Evolutionary conservation across 345 rosid species (phyloP).

Genomic region (Lumnitzera littorea): DNA sequence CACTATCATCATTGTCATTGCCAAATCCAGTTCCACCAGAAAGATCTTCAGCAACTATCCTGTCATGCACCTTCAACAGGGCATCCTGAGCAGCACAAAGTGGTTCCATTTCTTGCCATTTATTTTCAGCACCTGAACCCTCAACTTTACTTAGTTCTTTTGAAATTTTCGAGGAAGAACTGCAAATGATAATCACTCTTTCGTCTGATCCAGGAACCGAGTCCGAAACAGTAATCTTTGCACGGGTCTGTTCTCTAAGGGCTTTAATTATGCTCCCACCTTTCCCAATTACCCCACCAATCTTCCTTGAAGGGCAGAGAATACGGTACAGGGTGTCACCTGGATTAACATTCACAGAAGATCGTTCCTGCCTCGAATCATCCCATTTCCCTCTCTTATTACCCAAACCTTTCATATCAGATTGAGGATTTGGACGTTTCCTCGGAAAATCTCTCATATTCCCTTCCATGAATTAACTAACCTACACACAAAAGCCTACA

Average conservation of each 20-base stretch:
- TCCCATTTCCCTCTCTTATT: slow-evolving; percentile 27
- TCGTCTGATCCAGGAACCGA: slow-evolving; percentile 53
- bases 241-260: slow-evolving; percentile 42
- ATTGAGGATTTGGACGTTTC: slow-evolving; percentile 27
- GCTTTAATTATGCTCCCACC: slow-evolving; percentile 45
- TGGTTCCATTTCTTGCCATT: slow-evolving; percentile 24
- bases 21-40: slow-evolving; percentile 34
- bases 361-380: slow-evolving; percentile 23
- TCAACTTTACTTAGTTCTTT: slow-evolving; percentile 15
- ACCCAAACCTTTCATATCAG: slow-evolving; percentile 31
- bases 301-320: slow-evolving; percentile 54
- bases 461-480: slow-evolving; percentile 30
- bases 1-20: slow-evolving; percentile 27
- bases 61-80: slow-evolving; percentile 43
- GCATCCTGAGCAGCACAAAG: slow-evolving; percentile 64
- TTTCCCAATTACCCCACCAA: slow-evolving; percentile 55
- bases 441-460: slow-evolving; percentile 34
- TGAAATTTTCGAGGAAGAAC: slow-evolving; percentile 26
- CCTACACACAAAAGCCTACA: background rate
- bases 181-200: slow-evolving; percentile 46
- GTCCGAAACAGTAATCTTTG: slow-evolving; percentile 49
- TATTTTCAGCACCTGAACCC: slow-evolving; percentile 18
- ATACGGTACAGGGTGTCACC: slow-evolving; percentile 46
- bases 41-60: slow-evolving; percentile 41
- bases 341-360: slow-evolving; percentile 21